Evolutionary conservation across 208 protist genomes (phyloP).

Genomic region (Wallacemonas sp.): DNA sequence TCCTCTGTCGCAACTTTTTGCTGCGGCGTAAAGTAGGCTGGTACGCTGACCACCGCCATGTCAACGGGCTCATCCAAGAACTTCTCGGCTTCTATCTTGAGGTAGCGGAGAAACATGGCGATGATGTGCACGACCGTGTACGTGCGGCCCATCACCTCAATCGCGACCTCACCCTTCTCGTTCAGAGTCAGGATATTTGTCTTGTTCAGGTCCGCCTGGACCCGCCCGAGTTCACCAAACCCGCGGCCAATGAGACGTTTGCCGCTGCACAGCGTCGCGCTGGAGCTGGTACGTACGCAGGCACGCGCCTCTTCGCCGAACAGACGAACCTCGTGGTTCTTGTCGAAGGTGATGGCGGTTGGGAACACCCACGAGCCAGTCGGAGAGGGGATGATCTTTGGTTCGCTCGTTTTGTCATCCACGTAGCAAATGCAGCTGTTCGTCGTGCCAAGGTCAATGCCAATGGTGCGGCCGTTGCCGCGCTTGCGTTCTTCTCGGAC

Average conservation of each 20-base stretch:
- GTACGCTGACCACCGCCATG: constrained; percentile 87
- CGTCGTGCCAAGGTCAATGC: constrained; percentile 98
- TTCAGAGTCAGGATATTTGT: constrained; percentile 88
- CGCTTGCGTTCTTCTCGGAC: constrained; percentile 66
- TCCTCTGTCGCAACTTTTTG: constrained; percentile 94
- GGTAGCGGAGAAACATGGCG: constrained; percentile 91
- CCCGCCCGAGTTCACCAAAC: constrained; percentile 81
- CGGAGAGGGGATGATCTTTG: constrained; percentile 90
- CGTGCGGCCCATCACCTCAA: constrained; percentile 87
- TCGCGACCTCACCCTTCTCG: constrained; percentile 84
- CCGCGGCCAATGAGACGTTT: constrained; percentile 89
- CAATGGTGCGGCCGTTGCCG: constrained; percentile 79
- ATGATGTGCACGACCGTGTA: constrained; percentile 93
- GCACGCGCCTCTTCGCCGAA: constrained; percentile 89
- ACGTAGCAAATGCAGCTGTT: constrained; percentile 97
- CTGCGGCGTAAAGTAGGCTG: constrained; percentile 91
- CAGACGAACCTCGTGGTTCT: constrained; percentile 84
- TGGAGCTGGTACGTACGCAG: constrained; percentile 82
- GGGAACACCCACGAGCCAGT: constrained; percentile 92
- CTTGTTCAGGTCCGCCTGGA: constrained; percentile 81
- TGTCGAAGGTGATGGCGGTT: constrained; percentile 90
- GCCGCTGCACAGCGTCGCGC: constrained; percentile 88
- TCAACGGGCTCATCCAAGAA: constrained; percentile 84
- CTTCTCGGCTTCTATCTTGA: constrained; percentile 86
- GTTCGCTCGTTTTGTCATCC: constrained; percentile 61